Evolutionary conservation across 1,284 basidiomycete genomes (phyloP), one percentile per base, ranked within the genome.

Genomic region (Afroboletus lepidellus): DNA sequence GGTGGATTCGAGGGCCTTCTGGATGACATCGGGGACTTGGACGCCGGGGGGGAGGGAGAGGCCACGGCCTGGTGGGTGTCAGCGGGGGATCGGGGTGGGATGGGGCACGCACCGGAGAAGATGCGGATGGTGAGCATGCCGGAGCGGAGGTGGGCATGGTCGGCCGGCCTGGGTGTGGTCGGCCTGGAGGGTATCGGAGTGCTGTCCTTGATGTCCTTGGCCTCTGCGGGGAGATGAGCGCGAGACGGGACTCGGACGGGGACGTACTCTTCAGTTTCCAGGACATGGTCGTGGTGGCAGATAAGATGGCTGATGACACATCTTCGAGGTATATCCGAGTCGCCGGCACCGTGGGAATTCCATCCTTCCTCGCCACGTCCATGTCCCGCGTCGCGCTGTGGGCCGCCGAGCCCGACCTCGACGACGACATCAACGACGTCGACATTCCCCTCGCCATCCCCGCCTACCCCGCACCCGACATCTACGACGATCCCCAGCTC

Each of bases 111-210:
- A 80, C 92, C 92, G 60, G 90, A 91, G 74, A 93, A 91, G 66
- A 94, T 91, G 54, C 90, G 84, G 69, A 93, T 90, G 55, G 89
- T 88, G 60, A 94, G 83, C 75, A 92, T 84, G 51, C 91, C 92
- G 43, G 83, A 87, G 61, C 89, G 81, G 63, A 90, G 85, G 69
- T 83, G 79, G 58, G 81, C 78, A 41, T 69, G 69, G 59, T 75
- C 58, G 61, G 69, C 63, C 64, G 86, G 80, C 61, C 79, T 84
- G 16, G 88, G 87, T 0, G 88, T 90, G 9, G 80, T 80, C 20
- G 85, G 81, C 32, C 87, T 78, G 12, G 85, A 87, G 15, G 82
- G 83, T 55, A 88, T 83, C 50, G 87, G 87, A 25, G 87, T 90
- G 46, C 80, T 80, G 60, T 87, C 85, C 66, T 78, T 87, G 59